Conservation (phyloP, 73 alveolate genomes). For the Durusdinium trenchii region DNA sequence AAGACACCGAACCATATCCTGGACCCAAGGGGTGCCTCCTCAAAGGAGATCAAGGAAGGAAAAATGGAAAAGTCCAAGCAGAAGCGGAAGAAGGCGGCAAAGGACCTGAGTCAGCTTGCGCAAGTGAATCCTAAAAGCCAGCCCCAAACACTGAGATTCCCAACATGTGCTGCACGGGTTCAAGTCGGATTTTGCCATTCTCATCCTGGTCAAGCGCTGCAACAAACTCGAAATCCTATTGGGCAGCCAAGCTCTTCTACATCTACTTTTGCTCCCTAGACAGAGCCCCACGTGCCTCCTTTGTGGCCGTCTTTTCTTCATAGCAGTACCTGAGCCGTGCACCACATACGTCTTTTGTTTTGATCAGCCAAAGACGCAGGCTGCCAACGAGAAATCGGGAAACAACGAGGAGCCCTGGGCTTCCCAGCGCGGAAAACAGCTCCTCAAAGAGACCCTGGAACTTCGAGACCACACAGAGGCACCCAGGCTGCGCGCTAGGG, state of each 20-base stretch:
- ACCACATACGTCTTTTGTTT: not conserved
- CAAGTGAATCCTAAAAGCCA: not conserved
- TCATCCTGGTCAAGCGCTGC: constrained; percentile 44
- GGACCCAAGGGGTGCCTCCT: constrained; percentile 22
- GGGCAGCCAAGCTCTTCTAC: not conserved
- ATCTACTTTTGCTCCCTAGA: not conserved
- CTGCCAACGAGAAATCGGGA: not conserved
- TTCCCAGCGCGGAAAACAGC: constrained; percentile 22
- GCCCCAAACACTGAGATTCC: not conserved
- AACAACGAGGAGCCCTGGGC: not conserved
- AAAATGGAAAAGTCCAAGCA: constrained; percentile 64
- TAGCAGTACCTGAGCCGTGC: constrained; percentile 56
- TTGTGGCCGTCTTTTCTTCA: constrained; percentile 35
- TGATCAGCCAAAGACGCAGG: not conserved
- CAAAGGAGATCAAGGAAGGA: constrained; percentile 53
- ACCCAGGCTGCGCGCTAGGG: constrained; percentile 8
- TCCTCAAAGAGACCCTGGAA: constrained; percentile 47
- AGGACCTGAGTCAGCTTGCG: not conserved
- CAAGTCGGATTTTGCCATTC: constrained; percentile 64
- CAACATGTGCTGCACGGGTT: constrained; percentile 61
- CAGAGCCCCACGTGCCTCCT: constrained; percentile 1
- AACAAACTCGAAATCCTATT: no score
- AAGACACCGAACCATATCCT: not conserved
- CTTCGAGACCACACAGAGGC: constrained; percentile 56
- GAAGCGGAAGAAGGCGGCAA: constrained; percentile 81